phyloP scores from a whole-genome alignment of 768 basidiomycete genomes.

The Tylopilus balloui region DNA sequence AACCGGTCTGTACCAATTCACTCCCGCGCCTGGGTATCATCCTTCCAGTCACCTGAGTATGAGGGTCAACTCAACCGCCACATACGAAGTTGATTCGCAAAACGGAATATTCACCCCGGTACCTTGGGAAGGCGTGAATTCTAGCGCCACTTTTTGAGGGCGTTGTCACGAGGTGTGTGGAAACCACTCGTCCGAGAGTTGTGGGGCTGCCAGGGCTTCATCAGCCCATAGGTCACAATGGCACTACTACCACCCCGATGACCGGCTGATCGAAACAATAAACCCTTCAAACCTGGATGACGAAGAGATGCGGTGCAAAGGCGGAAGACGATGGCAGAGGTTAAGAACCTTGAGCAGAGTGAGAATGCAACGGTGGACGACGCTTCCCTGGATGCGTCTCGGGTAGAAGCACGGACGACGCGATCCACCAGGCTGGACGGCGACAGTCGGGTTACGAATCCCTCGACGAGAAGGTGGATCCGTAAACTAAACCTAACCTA shows the following conservation, averaged over 20 bases:
- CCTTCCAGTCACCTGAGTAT: not conserved
- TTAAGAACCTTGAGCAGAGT: constrained; percentile 17
- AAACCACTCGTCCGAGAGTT: not conserved
- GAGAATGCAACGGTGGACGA: not conserved
- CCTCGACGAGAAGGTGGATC: too few relatives aligned
- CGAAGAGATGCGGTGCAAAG: not conserved
- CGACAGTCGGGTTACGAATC: constrained; percentile 45
- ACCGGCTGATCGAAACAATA: not conserved
- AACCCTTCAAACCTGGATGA: not conserved
- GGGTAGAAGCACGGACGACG: constrained; percentile 5
- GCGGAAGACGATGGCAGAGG: not conserved
- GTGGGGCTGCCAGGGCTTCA: not conserved
- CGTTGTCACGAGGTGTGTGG: constrained; percentile 1
- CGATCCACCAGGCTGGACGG: constrained; percentile 13
- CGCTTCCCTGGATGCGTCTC: not conserved
- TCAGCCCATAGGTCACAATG: too few relatives aligned
- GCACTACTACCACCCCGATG: not conserved
- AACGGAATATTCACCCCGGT: not conserved
- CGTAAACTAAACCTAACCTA: too few relatives aligned
- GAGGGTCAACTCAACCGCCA: not conserved
- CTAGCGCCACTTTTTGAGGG: constrained; percentile 1
- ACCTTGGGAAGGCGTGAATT: constrained; percentile 3
- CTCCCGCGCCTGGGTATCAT: not conserved
- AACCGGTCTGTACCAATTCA: constrained; percentile 1
- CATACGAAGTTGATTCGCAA: not conserved